Conservation (phyloP, 352 stramenopile species). For the Phytophthora ohioensis region DNA sequence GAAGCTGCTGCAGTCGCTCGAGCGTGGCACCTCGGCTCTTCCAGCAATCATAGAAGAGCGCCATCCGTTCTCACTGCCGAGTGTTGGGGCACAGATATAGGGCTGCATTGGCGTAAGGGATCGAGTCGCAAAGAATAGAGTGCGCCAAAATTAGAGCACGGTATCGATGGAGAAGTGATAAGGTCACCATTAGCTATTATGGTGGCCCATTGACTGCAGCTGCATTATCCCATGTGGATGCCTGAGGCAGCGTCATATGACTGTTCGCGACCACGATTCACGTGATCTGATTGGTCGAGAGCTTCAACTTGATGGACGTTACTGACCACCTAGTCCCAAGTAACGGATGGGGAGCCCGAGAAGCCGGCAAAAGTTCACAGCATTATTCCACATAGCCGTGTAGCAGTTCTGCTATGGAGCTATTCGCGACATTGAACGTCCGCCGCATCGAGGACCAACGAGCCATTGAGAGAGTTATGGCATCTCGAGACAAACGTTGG, state of each 20-base stretch:
- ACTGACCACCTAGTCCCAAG: conserved; percentile 31
- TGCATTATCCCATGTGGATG: background rate
- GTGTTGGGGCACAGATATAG: conserved; percentile 24
- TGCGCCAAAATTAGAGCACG: conserved; percentile 17
- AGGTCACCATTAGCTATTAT: background rate
- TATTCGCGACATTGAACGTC: conserved; percentile 51
- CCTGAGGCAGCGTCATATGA: background rate
- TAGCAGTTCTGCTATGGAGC: conserved; percentile 35
- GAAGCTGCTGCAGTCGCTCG: conserved; percentile 55
- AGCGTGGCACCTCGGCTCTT: conserved; percentile 52
- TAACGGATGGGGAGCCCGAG: conserved; percentile 40
- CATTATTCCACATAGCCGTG: conserved; percentile 23
- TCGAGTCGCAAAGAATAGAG: conserved; percentile 9
- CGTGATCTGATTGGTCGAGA: conserved; percentile 26
- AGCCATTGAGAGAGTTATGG: conserved; percentile 43
- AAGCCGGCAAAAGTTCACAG: conserved; percentile 8
- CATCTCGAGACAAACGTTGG: conserved; percentile 45
- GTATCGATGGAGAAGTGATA: conserved; percentile 9
- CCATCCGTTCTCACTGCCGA: conserved; percentile 39
- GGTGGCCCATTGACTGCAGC: background rate
- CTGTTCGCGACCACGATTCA: background rate
- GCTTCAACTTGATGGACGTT: conserved; percentile 41
- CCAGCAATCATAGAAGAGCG: conserved; percentile 78
- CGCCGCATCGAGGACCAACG: conserved; percentile 37
- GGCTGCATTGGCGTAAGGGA: background rate